Evolutionary conservation across 2,329 filamentous ascomycete genomes (phyloP).

Genomic region (Diaporthe aspalathi): DNA sequence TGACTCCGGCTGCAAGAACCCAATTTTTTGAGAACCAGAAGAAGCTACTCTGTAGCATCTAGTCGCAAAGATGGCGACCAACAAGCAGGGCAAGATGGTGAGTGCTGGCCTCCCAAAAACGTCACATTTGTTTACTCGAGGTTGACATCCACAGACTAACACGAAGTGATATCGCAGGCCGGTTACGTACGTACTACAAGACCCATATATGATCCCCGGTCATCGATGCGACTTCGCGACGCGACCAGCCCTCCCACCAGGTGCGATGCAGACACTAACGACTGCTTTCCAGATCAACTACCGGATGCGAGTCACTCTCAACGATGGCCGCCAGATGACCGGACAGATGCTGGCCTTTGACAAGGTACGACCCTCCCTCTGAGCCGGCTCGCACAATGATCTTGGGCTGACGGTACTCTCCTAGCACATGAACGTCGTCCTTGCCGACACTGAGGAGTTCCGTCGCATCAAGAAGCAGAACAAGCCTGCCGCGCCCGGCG

Average conservation of each 20-base stretch:
- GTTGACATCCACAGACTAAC: slow-evolving; percentile 71
- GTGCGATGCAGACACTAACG: slow-evolving; percentile 43
- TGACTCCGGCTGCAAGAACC: slow-evolving; percentile 50
- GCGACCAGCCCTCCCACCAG: not conserved
- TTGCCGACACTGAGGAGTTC: slow-evolving; percentile 98
- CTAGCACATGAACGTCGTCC: slow-evolving; percentile 98
- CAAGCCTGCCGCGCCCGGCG: slow-evolving; percentile 74
- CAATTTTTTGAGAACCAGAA: slow-evolving; percentile 60
- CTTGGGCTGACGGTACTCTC: slow-evolving; percentile 26
- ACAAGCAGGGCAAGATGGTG: slow-evolving; percentile 99
- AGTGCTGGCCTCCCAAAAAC: slow-evolving; percentile 57
- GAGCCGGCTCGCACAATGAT: not conserved
- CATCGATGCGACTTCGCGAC: not conserved
- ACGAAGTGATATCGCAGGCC: slow-evolving; percentile 66
- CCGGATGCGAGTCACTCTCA: slow-evolving; percentile 96
- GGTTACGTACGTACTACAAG: slow-evolving; percentile 73
- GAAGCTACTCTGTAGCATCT: slow-evolving; percentile 57
- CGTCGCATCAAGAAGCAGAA: slow-evolving; percentile 87
- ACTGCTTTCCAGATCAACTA: slow-evolving; percentile 85
- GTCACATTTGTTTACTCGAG: slow-evolving; percentile 51
- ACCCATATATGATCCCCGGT: slow-evolving; percentile 33
- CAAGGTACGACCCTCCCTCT: slow-evolving; percentile 70
- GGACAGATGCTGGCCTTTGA: slow-evolving; percentile 99
- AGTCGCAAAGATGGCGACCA: slow-evolving; percentile 70
- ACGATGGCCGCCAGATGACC: slow-evolving; percentile 95